These are phyloP conservation scores for Gloeostereum incarnatum DNA, from an alignment of 768 basidiomycete species.

Conservation along the genomic window DNA sequence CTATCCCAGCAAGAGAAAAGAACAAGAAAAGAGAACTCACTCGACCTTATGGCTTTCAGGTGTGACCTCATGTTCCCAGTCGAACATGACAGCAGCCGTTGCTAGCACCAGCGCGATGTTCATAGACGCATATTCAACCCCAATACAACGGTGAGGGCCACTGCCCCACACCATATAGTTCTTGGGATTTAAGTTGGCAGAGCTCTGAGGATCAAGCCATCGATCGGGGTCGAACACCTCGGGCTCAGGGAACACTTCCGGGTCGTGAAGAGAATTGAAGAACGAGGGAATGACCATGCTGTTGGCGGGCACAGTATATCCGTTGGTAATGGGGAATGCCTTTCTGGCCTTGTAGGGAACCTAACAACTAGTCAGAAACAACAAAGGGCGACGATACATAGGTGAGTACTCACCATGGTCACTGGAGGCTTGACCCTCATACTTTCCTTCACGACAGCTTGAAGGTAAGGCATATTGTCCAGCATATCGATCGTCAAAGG, in stretches of 20 bases:
- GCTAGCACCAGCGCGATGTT: slow-evolving; percentile 84
- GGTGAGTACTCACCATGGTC: slow-evolving; percentile 63
- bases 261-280: slow-evolving; percentile 90
- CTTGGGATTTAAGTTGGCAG: slow-evolving; percentile 78
- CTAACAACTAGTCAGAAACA: slow-evolving; percentile 22
- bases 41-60: slow-evolving; percentile 71
- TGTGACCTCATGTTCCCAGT: slow-evolving; percentile 87
- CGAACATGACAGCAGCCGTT: slow-evolving; percentile 67
- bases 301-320: slow-evolving; percentile 85
- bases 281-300: slow-evolving; percentile 95
- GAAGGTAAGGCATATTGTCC: slow-evolving; percentile 88
- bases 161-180: slow-evolving; percentile 96
- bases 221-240: slow-evolving; percentile 80
- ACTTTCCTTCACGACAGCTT: slow-evolving; percentile 90
- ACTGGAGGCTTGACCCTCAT: slow-evolving; percentile 90
- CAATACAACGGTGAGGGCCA: slow-evolving; percentile 90
- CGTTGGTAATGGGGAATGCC: slow-evolving; percentile 84
- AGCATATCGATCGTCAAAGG: slow-evolving; percentile 83
- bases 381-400: background rate
- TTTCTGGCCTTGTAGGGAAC: slow-evolving; percentile 91
- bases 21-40: slow-evolving; percentile 33
- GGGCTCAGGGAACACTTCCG: slow-evolving; percentile 79
- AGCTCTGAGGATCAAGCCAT: slow-evolving; percentile 78
- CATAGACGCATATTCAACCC: slow-evolving; percentile 86
- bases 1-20: slow-evolving; percentile 3